phyloP scores from a whole-genome alignment of 306 rosid species.

The Cucumis sativus region DNA sequence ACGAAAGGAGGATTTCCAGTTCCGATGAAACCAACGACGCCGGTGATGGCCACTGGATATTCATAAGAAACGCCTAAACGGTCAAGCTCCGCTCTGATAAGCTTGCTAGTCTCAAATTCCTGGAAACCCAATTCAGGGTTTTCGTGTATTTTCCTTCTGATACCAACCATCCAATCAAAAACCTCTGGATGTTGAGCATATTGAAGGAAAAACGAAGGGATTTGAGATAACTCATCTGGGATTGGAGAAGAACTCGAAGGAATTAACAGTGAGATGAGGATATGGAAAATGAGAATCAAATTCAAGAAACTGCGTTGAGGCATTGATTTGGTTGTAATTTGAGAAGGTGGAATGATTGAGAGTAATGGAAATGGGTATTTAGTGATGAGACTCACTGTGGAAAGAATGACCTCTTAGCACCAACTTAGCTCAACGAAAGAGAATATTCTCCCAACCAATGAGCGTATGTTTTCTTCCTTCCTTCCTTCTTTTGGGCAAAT shows the following conservation, averaged over 20 bases:
- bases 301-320: slow-evolving; percentile 1
- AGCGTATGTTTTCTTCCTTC: too few species aligned
- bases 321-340: background rate
- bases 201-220: slow-evolving; percentile 30
- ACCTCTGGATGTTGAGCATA: slow-evolving; percentile 31
- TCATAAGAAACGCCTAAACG: slow-evolving; percentile 37
- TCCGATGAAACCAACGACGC: slow-evolving; percentile 64
- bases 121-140: slow-evolving; percentile 68
- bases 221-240: slow-evolving; percentile 18
- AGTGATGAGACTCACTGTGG: background rate
- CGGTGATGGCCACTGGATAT: slow-evolving; percentile 62
- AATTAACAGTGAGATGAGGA: slow-evolving; percentile 5
- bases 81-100: slow-evolving; percentile 57
- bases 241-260: slow-evolving; percentile 20
- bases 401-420: too few species aligned
- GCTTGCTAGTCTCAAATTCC: slow-evolving; percentile 73
- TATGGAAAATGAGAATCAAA: slow-evolving; percentile 6
- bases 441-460: too few species aligned
- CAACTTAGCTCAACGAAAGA: too few species aligned
- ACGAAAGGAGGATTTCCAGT: slow-evolving; percentile 59
- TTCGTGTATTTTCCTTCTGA: slow-evolving; percentile 70
- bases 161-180: slow-evolving; percentile 48
- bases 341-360: background rate
- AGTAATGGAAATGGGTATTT: too few species aligned
- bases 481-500: too few species aligned